Evolutionary conservation across 768 basidiomycete genomes (phyloP), one percentile per base, ranked within the genome.

Genomic region (Tricholoma bakamatsutake): DNA sequence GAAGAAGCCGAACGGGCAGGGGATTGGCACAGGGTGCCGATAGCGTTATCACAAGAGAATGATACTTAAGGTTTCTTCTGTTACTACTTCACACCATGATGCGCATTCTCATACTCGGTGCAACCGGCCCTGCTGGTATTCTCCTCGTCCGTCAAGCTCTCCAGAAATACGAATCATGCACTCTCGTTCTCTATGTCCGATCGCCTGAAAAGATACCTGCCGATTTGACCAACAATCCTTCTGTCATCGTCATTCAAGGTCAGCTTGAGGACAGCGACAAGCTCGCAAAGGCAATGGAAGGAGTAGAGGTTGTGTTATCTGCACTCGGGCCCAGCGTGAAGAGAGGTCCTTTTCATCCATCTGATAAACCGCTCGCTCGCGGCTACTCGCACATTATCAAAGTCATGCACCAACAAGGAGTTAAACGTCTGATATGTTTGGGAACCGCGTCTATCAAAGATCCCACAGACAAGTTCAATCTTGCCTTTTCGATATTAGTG

Each of bases 391-490:
- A 69, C 37, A 64, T 90, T 61, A 74, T 90, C 60, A 75, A 75
- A 17, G 54, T 76, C 49, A 87, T 89, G 86, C 70, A 73, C 54
- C 67, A 72, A 31, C 72, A 76, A 34, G 62, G 68, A 31, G 73
- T 88, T 57, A 79, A 72, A 37, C 81, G 87, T 4, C 74, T 90
- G 61, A 77, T 90, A 50, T 75, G 77, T 24, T 80, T 90, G 13
- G 85, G 85, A 10, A 88, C 88, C 1, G 70, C 82, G 3, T 85
- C 85, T 40, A 84, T 84, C 59, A 71, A 69, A 43, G 87, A 89
- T 67, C 72, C 77, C 18, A 66, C 75, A 48, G 88, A 90, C 69
- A 78, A 78, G 58, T 79, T 70, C 61, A 83, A 76, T 67, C 50
- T 76, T 30, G 67, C 67, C 15, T 83, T 78, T 63, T 62, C 69